Evolutionary conservation across 2,329 filamentous ascomycete species (phyloP).

Genomic region (Lecanicillium sp.): DNA sequence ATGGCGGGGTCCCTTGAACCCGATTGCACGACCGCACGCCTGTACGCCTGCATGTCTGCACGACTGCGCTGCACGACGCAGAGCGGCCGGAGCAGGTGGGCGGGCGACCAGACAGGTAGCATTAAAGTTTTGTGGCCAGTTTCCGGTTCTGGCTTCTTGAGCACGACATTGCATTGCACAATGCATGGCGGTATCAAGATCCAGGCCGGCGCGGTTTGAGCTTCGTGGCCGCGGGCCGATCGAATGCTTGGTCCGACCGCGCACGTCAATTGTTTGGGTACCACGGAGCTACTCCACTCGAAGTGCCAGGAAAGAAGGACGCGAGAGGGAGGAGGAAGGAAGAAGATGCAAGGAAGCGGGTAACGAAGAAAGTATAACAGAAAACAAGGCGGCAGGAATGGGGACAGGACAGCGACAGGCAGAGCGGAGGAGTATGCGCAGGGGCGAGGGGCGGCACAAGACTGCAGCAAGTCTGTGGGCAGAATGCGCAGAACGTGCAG

Average conservation of each 20-base stretch:
- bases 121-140: too few species aligned
- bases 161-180: not conserved
- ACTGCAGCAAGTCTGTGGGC: too few species aligned
- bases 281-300: slow-evolving; percentile 2
- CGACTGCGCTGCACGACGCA: too few species aligned
- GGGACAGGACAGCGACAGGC: too few species aligned
- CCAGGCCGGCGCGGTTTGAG: not conserved
- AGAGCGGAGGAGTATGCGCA: too few species aligned
- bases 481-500: not conserved
- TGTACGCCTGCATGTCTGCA: too few species aligned
- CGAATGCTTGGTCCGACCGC: not conserved
- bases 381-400: not conserved
- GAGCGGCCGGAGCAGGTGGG: not conserved
- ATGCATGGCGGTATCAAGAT: not conserved
- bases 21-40: too few species aligned
- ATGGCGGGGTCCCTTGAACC: too few species aligned
- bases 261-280: too few species aligned
- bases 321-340: not conserved
- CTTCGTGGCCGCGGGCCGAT: not conserved
- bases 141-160: not conserved
- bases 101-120: too few species aligned
- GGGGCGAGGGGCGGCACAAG: too few species aligned
- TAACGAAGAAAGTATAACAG: not conserved
- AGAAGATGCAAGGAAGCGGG: not conserved
- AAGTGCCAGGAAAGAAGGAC: not conserved